phyloP scores from a whole-genome alignment of 352 stramenopile species.

The Globisporangium lucens region DNA sequence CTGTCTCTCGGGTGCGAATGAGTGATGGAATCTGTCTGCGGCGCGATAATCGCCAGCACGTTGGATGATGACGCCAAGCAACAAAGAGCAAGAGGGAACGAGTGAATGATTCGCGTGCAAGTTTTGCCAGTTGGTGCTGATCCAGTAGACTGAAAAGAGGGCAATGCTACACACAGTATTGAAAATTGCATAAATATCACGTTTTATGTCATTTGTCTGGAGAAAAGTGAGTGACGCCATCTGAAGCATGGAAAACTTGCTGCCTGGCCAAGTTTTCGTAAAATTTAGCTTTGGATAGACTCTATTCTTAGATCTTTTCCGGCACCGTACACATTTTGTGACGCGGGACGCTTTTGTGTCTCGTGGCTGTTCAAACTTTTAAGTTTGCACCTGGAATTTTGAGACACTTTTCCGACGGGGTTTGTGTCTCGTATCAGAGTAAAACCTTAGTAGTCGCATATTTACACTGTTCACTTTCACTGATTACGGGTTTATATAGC shows the following conservation, averaged over 20 bases:
- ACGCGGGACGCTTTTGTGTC: background rate
- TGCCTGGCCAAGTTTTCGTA: background rate
- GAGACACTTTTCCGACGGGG: background rate
- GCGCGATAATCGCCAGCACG: background rate
- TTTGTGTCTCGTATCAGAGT: background rate
- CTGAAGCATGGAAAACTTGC: background rate
- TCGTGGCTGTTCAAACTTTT: background rate
- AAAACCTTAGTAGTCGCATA: background rate
- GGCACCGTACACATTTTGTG: background rate
- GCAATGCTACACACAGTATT: background rate
- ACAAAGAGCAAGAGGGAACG: background rate
- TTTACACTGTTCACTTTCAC: background rate
- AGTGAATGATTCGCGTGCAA: background rate
- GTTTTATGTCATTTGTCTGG: background rate
- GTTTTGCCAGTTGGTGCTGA: slow-evolving; percentile 4
- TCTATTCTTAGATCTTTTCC: background rate
- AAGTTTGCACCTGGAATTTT: slow-evolving; percentile 7
- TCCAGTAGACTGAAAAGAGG: background rate
- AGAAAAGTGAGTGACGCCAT: background rate
- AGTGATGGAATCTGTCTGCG: background rate
- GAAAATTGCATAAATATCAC: background rate
- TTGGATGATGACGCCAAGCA: slow-evolving; percentile 8
- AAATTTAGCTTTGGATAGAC: background rate
- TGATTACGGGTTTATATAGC: background rate
- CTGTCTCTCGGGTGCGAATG: background rate